Percentiles rank a stretch among this genome's conserved stretches.
Conservation (phyloP, 306 rosid genomes). For the Hippophae rhamnoides region DNA sequence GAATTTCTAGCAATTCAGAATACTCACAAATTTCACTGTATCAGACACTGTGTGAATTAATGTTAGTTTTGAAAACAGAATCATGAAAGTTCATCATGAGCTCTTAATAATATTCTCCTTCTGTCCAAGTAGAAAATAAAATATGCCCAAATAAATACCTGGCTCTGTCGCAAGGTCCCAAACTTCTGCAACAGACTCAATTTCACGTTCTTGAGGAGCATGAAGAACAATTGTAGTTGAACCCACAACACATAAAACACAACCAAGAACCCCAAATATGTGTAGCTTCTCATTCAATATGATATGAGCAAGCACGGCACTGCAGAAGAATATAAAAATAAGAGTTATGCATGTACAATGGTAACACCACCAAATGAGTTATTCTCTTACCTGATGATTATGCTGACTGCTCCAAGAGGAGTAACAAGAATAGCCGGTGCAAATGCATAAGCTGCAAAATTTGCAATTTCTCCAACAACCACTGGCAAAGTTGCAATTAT, state of each 20-base stretch:
- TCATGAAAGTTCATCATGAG: background rate
- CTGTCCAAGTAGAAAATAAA: background rate
- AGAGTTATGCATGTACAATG: background rate
- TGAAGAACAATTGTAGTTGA: constrained; percentile 89
- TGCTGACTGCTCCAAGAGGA: constrained; percentile 96
- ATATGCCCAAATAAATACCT: constrained; percentile 25
- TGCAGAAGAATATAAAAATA: constrained; percentile 30
- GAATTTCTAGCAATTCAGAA: background rate
- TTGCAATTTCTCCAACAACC: constrained; percentile 91
- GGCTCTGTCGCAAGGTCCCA: constrained; percentile 98
- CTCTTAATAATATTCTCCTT: background rate
- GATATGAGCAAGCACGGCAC: constrained; percentile 92
- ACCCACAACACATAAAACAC: constrained; percentile 86
- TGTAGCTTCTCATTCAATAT: constrained; percentile 78
- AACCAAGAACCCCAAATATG: constrained; percentile 88
- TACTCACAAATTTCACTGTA: background rate
- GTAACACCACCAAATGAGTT: background rate
- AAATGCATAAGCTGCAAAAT: constrained; percentile 93
- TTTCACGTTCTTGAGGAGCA: constrained; percentile 82
- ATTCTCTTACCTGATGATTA: constrained; percentile 64
- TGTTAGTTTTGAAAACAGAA: background rate
- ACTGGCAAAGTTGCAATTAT: constrained; percentile 42
- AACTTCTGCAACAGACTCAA: constrained; percentile 76
- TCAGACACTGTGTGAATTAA: background rate
- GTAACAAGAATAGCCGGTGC: constrained; percentile 95